These are phyloP conservation scores for Eucalyptus regnans DNA, from an alignment of 345 rosid genomes.

Conservation along the genomic window DNA sequence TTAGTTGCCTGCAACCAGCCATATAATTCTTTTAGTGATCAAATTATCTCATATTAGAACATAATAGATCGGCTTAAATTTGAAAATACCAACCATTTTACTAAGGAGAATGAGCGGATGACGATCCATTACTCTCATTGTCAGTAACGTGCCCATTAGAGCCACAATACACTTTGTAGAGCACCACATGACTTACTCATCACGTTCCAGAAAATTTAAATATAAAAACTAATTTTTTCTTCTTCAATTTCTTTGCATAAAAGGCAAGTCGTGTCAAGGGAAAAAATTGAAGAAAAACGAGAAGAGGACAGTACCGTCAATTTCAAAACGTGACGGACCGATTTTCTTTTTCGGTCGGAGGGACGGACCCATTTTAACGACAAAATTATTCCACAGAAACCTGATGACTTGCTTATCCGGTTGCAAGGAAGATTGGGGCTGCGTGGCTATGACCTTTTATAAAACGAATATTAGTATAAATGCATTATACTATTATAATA, in stretches of 20 bases:
- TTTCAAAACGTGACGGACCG: neutral
- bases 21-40: neutral
- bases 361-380: neutral
- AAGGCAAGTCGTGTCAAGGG: neutral
- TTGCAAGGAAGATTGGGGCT: neutral
- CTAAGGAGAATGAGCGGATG: neutral
- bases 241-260: neutral
- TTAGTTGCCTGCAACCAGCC: neutral
- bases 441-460: neutral
- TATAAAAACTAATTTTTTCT: neutral
- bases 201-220: neutral
- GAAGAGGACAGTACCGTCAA: neutral
- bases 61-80: neutral
- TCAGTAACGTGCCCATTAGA: neutral
- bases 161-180: neutral
- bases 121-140: neutral
- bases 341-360: neutral
- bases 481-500: neutral
- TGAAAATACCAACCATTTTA: neutral
- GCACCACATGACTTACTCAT: neutral
- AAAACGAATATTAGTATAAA: neutral
- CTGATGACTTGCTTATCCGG: neutral
- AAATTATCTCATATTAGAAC: neutral
- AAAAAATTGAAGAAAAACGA: neutral
- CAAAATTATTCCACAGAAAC: neutral